These are phyloP conservation scores for Tulasnella sp. DNA, from an alignment of 768 basidiomycete species.

Conservation along the genomic window DNA sequence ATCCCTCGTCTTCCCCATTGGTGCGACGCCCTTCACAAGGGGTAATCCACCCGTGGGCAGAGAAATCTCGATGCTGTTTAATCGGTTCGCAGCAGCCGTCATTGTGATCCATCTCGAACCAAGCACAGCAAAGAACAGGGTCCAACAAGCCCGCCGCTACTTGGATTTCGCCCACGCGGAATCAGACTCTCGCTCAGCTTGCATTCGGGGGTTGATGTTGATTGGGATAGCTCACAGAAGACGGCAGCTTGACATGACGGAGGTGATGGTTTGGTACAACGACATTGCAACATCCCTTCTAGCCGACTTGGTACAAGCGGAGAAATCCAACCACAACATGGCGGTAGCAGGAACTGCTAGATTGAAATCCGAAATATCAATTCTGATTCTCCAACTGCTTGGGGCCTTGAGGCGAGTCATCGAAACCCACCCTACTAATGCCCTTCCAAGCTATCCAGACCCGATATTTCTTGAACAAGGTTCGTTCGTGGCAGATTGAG, in stretches of 20 bases:
- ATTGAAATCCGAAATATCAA: constrained; percentile 22
- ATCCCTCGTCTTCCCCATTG: constrained; percentile 59
- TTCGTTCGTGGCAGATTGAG: constrained; percentile 24
- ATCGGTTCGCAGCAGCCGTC: constrained; percentile 64
- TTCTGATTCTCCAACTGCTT: constrained; percentile 39
- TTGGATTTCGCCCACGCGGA: constrained; percentile 58
- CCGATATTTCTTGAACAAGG: constrained; percentile 44
- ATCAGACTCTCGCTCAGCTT: constrained; percentile 49
- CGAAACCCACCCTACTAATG: constrained; percentile 26
- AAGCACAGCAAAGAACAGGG: constrained; percentile 35
- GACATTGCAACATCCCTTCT: constrained; percentile 46
- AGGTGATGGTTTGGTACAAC: constrained; percentile 50
- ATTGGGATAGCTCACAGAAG: constrained; percentile 51
- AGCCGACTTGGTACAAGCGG: constrained; percentile 35
- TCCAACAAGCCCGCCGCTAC: constrained; percentile 56
- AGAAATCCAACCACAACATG: background rate
- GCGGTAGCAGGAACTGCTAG: background rate
- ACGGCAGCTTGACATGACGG: constrained; percentile 37
- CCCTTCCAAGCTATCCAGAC: constrained; percentile 45
- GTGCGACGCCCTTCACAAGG: constrained; percentile 52
- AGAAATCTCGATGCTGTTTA: constrained; percentile 67
- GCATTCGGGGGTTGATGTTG: constrained; percentile 63
- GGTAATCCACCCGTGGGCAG: constrained; percentile 36
- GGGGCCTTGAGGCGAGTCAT: constrained; percentile 44
- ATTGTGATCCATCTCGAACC: constrained; percentile 61